phyloP scores from a whole-genome alignment of 2,329 filamentous ascomycete genomes.

The Cladosporium sp. region DNA sequence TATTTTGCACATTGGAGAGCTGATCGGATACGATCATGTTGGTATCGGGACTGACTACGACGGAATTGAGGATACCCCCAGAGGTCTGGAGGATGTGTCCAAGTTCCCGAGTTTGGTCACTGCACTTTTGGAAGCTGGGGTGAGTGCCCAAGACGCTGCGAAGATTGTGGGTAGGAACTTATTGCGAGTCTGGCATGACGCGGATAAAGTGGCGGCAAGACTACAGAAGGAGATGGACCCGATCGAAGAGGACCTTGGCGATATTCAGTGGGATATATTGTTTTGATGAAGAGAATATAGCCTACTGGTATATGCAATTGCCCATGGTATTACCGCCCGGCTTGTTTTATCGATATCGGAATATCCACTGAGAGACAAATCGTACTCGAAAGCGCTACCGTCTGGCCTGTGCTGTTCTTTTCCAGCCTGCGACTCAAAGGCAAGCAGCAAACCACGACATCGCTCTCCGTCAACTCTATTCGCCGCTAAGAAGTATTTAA shows the following conservation, averaged over 20 bases:
- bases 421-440: no score
- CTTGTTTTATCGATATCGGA: no score
- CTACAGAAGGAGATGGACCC: conserved; percentile 50
- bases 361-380: no score
- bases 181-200: conserved; percentile 75
- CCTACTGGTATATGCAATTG: no score
- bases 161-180: conserved; percentile 77
- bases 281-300: background rate
- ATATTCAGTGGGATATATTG: background rate
- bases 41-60: conserved; percentile 89
- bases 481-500: no score
- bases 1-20: conserved; percentile 71
- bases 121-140: conserved; percentile 65
- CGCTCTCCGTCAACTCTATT: no score
- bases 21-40: conserved; percentile 82
- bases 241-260: conserved; percentile 34
- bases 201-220: conserved; percentile 62
- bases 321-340: no score
- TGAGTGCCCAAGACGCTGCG: conserved; percentile 65
- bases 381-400: no score
- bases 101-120: conserved; percentile 74
- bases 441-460: no score
- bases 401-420: no score
- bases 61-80: conserved; percentile 60
- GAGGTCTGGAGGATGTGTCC: conserved; percentile 76